Conservation (phyloP, 2,329 filamentous ascomycete genomes). For the Colletotrichum higginsianum region DNA sequence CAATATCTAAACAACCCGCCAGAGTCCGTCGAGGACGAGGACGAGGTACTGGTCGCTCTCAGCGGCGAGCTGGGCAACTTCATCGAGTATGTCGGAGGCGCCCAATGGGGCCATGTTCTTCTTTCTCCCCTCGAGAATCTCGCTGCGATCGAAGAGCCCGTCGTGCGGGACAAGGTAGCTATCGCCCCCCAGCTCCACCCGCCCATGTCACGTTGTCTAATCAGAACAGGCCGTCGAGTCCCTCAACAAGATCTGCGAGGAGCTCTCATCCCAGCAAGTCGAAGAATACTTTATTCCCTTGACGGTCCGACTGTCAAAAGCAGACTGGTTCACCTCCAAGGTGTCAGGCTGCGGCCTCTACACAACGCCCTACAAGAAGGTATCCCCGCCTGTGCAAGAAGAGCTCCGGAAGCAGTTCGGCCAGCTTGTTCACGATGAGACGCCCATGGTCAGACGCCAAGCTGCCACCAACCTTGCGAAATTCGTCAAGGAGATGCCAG, state of each 20-base stretch:
- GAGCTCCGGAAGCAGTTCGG: constrained; percentile 92
- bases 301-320: constrained; percentile 95
- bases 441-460: constrained; percentile 98
- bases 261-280: constrained; percentile 91
- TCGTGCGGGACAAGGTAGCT: constrained; percentile 95
- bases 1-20: constrained; percentile 46
- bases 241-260: constrained; percentile 97
- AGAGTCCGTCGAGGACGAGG: constrained; percentile 99
- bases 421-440: constrained; percentile 96
- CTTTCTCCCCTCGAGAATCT: constrained; percentile 98
- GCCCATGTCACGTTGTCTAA: constrained; percentile 38
- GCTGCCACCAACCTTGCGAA: constrained; percentile 96
- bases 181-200: constrained; percentile 30
- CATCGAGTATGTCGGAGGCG: constrained; percentile 96
- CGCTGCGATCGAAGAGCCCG: constrained; percentile 96
- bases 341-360: constrained; percentile 98
- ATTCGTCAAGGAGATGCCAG: constrained; percentile 97
- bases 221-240: constrained; percentile 89
- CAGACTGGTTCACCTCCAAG: constrained; percentile 99
- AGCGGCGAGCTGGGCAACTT: constrained; percentile 98
- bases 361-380: constrained; percentile 93
- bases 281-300: constrained; percentile 98
- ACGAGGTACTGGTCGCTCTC: constrained; percentile 96
- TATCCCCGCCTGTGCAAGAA: constrained; percentile 89
- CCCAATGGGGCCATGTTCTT: constrained; percentile 94